A percentile compares a stretch with the other conserved stretches of the same genome.
phyloP scores from a whole-genome alignment of 2,329 filamentous ascomycete species.

The Exophiala mesophila region DNA sequence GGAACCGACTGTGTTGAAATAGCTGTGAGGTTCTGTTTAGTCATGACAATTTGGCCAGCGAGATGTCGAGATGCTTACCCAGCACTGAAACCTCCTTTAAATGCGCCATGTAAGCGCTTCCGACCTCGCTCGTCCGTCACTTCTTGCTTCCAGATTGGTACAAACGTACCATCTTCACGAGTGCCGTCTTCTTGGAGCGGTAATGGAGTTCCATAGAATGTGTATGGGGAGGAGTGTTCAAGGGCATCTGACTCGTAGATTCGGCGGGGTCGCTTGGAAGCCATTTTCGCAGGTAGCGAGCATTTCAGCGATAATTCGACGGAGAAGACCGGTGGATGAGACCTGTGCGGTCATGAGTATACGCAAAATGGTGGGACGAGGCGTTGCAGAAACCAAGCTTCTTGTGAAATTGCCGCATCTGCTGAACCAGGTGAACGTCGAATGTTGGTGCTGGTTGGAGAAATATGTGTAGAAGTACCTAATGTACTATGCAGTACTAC shows the following conservation, averaged over 20 bases:
- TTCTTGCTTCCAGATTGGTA: slow-evolving; percentile 98
- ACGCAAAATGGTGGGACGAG: too few species aligned
- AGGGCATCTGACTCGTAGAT: slow-evolving; percentile 68
- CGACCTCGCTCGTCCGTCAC: slow-evolving; percentile 87
- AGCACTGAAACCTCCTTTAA: slow-evolving; percentile 94
- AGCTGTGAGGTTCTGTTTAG: slow-evolving; percentile 52
- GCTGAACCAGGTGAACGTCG: too few species aligned
- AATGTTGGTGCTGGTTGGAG: too few species aligned
- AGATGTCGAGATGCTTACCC: slow-evolving; percentile 58
- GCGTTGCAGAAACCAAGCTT: too few species aligned
- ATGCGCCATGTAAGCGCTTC: slow-evolving; percentile 89
- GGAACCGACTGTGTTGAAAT: slow-evolving; percentile 96
- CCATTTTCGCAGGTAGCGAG: too few species aligned
- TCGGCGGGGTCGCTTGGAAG: slow-evolving; percentile 71
- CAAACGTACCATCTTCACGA: slow-evolving; percentile 85
- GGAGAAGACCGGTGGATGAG: too few species aligned
- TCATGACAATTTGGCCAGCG: slow-evolving; percentile 29
- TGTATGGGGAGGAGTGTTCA: slow-evolving; percentile 64
- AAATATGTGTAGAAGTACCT: too few species aligned
- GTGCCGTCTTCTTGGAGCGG: slow-evolving; percentile 69
- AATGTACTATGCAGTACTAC: too few species aligned
- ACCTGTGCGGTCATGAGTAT: too few species aligned
- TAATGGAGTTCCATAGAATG: slow-evolving; percentile 77
- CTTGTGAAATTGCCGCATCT: too few species aligned
- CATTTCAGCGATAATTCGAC: background rate